Evolutionary conservation across 2,329 filamentous ascomycete species (phyloP), one percentile per base, ranked within the genome.

Genomic region (Cercospora nicotianae): DNA sequence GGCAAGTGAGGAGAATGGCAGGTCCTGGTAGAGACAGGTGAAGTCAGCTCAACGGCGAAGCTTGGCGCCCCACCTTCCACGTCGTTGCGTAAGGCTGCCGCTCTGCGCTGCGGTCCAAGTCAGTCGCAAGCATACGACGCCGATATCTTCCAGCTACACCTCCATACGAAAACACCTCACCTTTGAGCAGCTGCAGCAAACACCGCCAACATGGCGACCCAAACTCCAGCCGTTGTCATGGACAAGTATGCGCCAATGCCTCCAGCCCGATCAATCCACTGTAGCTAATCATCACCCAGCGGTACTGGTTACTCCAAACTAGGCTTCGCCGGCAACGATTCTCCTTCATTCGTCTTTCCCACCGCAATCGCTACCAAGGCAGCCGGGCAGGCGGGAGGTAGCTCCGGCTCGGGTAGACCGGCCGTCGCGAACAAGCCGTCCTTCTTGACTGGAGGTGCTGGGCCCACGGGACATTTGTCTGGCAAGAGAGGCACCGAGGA

Each of bases 151-250:
- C 16, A 53, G 20, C 23, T 26, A n/a, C 31, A 12, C 18, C 48
- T 39, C 18, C 31, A 18, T 36, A 65, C 23, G 36, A 2, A 42
- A 45, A 20, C 26, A 5, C 18, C 23, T 36, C 48, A 36, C 55
- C 20, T 51, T 39, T 30, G 28, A n/a, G 26, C 60, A 60, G 61
- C 53, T 58, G 63, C 66, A 20, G 18, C 23, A 57, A n/a, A 45
- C 10, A 26, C 61, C 64, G 64, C 70, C 70, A 85, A 80, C 77
- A 99, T 99, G 95, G 94, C 95, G 80, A 91, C 91, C 85, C 94
- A 98, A 89, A 98, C 95, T 80, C 95, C 95, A 78, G 95, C 95
- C 92, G 95, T 99, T 97, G 95, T 99, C 93, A 99, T 99, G 94
- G 95, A 99, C 95, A 99, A 99, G 95, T 97, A 90, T 67, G 73